phyloP scores from a whole-genome alignment of 2,329 filamentous ascomycete genomes.

The Albophoma yamanashiensis region DNA sequence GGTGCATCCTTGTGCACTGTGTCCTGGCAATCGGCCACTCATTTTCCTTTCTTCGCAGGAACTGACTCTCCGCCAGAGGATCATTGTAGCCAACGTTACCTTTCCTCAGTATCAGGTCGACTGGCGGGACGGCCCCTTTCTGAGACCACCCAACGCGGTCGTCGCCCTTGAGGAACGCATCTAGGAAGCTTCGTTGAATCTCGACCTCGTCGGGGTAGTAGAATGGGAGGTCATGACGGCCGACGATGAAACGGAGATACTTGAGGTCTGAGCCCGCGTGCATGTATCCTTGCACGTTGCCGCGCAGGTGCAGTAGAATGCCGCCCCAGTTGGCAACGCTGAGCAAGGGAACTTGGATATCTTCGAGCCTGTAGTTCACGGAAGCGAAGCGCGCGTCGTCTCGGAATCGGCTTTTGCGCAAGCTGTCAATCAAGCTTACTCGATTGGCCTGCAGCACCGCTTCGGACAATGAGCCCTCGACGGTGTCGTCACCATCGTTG shows the following conservation, averaged over 20 bases:
- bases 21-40: conserved; percentile 61
- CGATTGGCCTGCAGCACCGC: conserved; percentile 39
- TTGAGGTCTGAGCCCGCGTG: conserved; percentile 56
- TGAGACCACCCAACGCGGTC: conserved; percentile 52
- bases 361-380: conserved; percentile 52
- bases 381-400: conserved; percentile 55
- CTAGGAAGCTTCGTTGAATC: conserved; percentile 55
- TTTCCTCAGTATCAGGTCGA: conserved; percentile 51
- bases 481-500: conserved; percentile 44
- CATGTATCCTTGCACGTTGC: conserved; percentile 55
- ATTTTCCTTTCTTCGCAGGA: conserved; percentile 41
- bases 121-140: conserved; percentile 44
- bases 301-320: conserved; percentile 56
- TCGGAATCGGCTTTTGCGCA: conserved; percentile 37
- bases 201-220: conserved; percentile 61
- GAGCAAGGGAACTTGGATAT: conserved; percentile 57
- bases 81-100: conserved; percentile 59
- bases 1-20: conserved; percentile 49
- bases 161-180: conserved; percentile 59
- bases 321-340: conserved; percentile 63
- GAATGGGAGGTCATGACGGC: conserved; percentile 61
- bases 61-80: conserved; percentile 46
- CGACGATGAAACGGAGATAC: conserved; percentile 59
- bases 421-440: background rate
- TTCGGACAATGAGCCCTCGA: conserved; percentile 46